A percentile compares a stretch with the other conserved stretches of the same genome.
Evolutionary conservation across 2,329 filamentous ascomycete genomes (phyloP).

Genomic region (Aspergillus piperis): DNA sequence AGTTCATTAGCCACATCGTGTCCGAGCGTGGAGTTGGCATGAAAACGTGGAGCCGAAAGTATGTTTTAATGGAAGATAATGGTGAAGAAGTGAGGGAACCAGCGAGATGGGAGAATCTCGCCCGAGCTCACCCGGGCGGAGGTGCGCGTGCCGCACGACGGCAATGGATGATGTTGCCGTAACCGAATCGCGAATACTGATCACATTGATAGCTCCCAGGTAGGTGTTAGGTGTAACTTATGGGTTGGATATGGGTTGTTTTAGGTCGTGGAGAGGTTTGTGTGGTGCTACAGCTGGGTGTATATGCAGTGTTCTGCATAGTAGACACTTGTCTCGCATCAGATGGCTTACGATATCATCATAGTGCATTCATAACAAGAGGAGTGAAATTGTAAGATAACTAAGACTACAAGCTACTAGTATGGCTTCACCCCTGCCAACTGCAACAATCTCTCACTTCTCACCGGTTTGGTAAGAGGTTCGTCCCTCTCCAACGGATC

Average conservation of each 20-base stretch:
- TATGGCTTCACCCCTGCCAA: constrained; percentile 2
- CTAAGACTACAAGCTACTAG: neutral
- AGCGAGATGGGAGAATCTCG: neutral
- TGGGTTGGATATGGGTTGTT: too few species aligned
- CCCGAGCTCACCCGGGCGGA: constrained; percentile 2
- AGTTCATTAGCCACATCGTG: neutral
- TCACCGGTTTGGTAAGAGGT: constrained; percentile 1
- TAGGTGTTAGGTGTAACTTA: too few species aligned
- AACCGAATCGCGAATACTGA: too few species aligned
- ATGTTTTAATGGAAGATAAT: neutral
- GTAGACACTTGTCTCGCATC: too few species aligned
- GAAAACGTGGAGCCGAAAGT: constrained; percentile 4
- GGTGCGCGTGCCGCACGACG: too few species aligned
- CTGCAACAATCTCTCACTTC: constrained; percentile 3
- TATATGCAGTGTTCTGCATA: too few species aligned
- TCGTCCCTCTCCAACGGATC: constrained; percentile 9
- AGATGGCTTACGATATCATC: neutral
- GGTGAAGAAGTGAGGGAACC: neutral
- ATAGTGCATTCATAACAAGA: neutral
- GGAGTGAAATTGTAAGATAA: neutral
- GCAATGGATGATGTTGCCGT: too few species aligned
- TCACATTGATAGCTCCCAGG: too few species aligned
- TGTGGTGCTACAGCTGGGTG: too few species aligned
- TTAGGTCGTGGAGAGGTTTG: too few species aligned
- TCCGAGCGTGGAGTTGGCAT: neutral